Conservation (phyloP, 805 yeast genomes). For the Candida tammaniensis region DNA sequence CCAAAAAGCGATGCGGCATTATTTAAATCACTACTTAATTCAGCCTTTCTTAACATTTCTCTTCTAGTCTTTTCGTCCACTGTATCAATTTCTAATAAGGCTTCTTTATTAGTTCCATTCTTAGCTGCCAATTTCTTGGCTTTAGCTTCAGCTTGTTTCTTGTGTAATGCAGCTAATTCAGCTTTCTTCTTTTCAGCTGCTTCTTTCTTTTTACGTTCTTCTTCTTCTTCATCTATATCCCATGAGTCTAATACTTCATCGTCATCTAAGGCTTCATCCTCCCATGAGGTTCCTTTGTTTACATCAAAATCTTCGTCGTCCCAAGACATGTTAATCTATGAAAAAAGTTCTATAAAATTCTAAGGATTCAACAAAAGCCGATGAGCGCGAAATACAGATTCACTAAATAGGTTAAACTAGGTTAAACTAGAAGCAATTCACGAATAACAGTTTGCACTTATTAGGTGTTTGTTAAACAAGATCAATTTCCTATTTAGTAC, state of each 20-base stretch:
- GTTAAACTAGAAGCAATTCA: too few relatives aligned
- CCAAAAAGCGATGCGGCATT: slow-evolving; percentile 93
- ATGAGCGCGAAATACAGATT: too few relatives aligned
- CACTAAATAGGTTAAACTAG: too few relatives aligned
- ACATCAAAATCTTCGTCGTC: slow-evolving; percentile 92
- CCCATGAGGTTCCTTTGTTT: slow-evolving; percentile 61
- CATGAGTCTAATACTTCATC: slow-evolving; percentile 77
- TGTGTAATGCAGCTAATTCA: slow-evolving; percentile 44
- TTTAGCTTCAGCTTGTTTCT: slow-evolving; percentile 45
- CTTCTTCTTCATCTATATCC: slow-evolving; percentile 82
- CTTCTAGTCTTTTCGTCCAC: slow-evolving; percentile 73
- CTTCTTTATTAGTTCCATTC: slow-evolving; percentile 29
- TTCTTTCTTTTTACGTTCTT: slow-evolving; percentile 44
- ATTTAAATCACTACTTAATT: slow-evolving; percentile 80
- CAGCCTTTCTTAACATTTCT: slow-evolving; percentile 75
- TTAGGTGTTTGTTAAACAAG: too few relatives aligned
- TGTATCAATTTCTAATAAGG: slow-evolving; percentile 56
- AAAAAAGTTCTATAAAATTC: too few relatives aligned
- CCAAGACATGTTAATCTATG: slow-evolving; percentile 52
- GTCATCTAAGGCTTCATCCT: slow-evolving; percentile 78
- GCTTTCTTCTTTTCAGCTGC: slow-evolving; percentile 39
- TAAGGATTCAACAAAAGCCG: too few relatives aligned
- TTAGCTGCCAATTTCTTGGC: slow-evolving; percentile 46
- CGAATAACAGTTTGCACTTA: too few relatives aligned
- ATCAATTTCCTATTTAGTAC: too few relatives aligned